Evolutionary conservation across 768 basidiomycete species (phyloP).

Genomic region (Phaeotremella fagi): DNA sequence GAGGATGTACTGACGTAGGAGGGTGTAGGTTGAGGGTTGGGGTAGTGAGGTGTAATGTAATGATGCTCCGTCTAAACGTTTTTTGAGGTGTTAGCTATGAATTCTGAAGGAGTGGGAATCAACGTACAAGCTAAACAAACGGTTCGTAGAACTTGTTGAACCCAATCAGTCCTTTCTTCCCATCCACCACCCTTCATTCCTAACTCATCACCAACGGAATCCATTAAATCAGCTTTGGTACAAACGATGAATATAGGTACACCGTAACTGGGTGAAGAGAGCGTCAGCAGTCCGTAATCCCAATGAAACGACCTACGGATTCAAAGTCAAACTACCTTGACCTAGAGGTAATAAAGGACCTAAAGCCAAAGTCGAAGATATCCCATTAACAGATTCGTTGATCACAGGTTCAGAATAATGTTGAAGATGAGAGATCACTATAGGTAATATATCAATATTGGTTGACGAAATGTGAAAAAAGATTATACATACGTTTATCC

Average conservation of each 20-base stretch:
- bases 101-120: background rate
- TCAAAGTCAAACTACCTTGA: conserved; percentile 78
- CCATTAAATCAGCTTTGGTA: conserved; percentile 89
- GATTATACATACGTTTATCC: conserved; percentile 83
- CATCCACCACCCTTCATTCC: conserved; percentile 65
- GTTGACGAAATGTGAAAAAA: too few species aligned
- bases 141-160: conserved; percentile 91
- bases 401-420: conserved; percentile 79
- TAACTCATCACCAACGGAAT: conserved; percentile 65
- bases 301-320: conserved; percentile 49
- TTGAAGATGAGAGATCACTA: conserved; percentile 83
- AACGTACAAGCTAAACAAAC: conserved; percentile 85
- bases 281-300: background rate
- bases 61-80: conserved; percentile 70
- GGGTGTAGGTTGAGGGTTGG: conserved; percentile 66
- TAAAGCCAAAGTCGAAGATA: conserved; percentile 56
- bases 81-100: background rate
- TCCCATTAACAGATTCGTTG: conserved; percentile 50
- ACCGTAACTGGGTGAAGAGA: conserved; percentile 51
- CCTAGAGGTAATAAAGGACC: conserved; percentile 75
- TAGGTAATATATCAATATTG: conserved; percentile 5
- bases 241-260: conserved; percentile 84
- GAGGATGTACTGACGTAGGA: conserved; percentile 75
- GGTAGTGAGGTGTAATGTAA: conserved; percentile 81
- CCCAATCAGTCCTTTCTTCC: conserved; percentile 91